phyloP scores from a whole-genome alignment of 306 rosid species.

The Dryas alaskensis region DNA sequence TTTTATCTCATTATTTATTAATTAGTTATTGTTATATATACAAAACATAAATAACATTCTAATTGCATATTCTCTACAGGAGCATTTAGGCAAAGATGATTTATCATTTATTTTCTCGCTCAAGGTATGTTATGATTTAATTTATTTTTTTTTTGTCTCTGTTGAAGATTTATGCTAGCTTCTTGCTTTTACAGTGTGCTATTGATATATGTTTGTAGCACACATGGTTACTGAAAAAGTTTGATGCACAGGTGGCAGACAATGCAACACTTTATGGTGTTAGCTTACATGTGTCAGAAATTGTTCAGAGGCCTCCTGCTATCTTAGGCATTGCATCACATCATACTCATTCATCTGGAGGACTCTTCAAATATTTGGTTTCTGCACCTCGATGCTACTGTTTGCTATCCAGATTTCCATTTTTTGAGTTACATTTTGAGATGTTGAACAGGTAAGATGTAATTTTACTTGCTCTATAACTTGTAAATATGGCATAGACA shows the following conservation, averaged over 20 bases:
- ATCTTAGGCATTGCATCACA: constrained; percentile 61
- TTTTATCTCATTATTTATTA: constrained; percentile 5
- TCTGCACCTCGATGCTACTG: constrained; percentile 98
- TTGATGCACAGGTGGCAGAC: constrained; percentile 67
- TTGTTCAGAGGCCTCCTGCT: constrained; percentile 94
- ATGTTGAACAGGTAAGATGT: constrained; percentile 76
- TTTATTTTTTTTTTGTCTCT: not conserved
- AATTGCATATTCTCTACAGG: constrained; percentile 47
- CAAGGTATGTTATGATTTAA: constrained; percentile 50
- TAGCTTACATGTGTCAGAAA: constrained; percentile 89
- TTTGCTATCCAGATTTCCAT: constrained; percentile 79
- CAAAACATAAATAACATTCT: constrained; percentile 20
- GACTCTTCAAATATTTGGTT: constrained; percentile 79
- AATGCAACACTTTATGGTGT: constrained; percentile 89
- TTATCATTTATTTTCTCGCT: constrained; percentile 79
- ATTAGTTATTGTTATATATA: constrained; percentile 15
- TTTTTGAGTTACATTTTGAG: constrained; percentile 90
- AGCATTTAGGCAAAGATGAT: constrained; percentile 88
- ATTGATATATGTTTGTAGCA: constrained; percentile 8
- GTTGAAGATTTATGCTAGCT: not conserved
- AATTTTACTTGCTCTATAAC: constrained; percentile 3
- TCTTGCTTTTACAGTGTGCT: not conserved
- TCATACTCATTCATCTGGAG: constrained; percentile 47
- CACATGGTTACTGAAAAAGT: constrained; percentile 36
- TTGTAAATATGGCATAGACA: not conserved